Percentiles rank a stretch among this genome's conserved stretches.
These are phyloP conservation scores for Recurvomyces mirabilis DNA, from an alignment of 495 filamentous ascomycete genomes.

Conservation along the genomic window DNA sequence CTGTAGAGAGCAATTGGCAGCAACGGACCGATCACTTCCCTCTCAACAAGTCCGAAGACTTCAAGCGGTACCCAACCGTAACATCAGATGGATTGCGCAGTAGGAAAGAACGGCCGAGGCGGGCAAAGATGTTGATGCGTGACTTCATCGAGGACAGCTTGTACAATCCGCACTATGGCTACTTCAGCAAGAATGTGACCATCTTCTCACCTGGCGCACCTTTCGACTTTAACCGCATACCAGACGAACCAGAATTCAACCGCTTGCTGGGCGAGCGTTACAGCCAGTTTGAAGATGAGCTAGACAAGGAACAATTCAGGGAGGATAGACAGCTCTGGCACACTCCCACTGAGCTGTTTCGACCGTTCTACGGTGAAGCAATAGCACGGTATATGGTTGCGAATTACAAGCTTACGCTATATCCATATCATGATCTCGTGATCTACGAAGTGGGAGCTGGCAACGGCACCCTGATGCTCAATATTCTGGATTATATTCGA, in stretches of 20 bases:
- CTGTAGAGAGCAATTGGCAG: constrained; percentile 55
- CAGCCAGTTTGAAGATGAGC: constrained; percentile 73
- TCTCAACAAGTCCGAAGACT: constrained; percentile 67
- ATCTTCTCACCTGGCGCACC: constrained; percentile 89
- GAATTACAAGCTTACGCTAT: constrained; percentile 89
- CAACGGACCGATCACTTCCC: constrained; percentile 62
- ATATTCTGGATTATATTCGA: constrained; percentile 94
- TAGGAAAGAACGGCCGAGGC: constrained; percentile 62
- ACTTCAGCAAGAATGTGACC: constrained; percentile 93
- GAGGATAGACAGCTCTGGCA: constrained; percentile 91
- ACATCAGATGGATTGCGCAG: constrained; percentile 65
- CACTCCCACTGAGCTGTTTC: constrained; percentile 93
- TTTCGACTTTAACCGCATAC: constrained; percentile 76
- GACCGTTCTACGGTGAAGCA: constrained; percentile 92
- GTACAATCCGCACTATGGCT: constrained; percentile 95
- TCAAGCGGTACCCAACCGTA: constrained; percentile 65
- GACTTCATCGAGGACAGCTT: constrained; percentile 98
- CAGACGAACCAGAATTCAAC: constrained; percentile 77
- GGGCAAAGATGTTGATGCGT: constrained; percentile 91
- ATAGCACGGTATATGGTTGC: constrained; percentile 87
- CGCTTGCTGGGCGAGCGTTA: constrained; percentile 64
- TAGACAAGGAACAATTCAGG: constrained; percentile 60
- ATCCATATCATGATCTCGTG: constrained; percentile 91
- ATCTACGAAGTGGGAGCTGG: constrained; percentile 99
- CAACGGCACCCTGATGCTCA: constrained; percentile 95